Percentiles rank a stretch among this genome's conserved stretches.
Evolutionary conservation across 2,329 filamentous ascomycete genomes (phyloP).

Genomic region (Fusarium camptoceras): DNA sequence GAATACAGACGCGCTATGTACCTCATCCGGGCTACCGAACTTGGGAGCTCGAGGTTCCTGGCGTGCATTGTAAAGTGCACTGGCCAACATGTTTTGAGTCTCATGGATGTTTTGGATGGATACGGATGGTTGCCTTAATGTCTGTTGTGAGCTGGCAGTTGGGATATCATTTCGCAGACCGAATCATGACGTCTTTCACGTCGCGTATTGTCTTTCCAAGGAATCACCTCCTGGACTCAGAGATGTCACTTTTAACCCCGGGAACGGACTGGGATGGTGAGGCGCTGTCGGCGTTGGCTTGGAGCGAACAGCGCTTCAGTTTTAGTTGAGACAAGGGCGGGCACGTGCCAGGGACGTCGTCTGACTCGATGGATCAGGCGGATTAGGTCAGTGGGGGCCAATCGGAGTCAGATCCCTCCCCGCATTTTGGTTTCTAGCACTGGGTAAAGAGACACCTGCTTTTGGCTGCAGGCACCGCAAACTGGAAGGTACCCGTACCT

Average conservation of each 20-base stretch:
- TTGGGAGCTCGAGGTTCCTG: constrained; percentile 21
- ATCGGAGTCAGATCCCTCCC: constrained; percentile 45
- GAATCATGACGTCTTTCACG: constrained; percentile 38
- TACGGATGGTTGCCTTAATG: constrained; percentile 1
- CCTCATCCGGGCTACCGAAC: constrained; percentile 25
- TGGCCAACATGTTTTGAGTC: constrained; percentile 7
- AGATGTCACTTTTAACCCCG: constrained; percentile 23
- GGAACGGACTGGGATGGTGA: constrained; percentile 36
- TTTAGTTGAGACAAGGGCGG: constrained; percentile 38
- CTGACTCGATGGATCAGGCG: constrained; percentile 50
- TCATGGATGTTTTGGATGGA: constrained; percentile 5
- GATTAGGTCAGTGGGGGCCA: constrained; percentile 42
- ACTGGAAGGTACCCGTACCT: constrained; percentile 39
- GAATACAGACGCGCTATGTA: constrained; percentile 25
- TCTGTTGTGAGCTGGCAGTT: constrained; percentile 8
- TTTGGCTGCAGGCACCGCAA: constrained; percentile 31
- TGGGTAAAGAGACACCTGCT: constrained; percentile 34
- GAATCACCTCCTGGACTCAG: constrained; percentile 25
- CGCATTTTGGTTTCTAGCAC: constrained; percentile 44
- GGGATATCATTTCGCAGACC: constrained; percentile 8
- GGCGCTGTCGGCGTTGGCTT: constrained; percentile 34
- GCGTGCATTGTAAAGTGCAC: constrained; percentile 26
- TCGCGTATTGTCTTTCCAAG: constrained; percentile 32
- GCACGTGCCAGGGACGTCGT: constrained; percentile 49
- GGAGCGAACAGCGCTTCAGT: constrained; percentile 26